phyloP scores from a whole-genome alignment of 2,329 filamentous ascomycete genomes.

The Pseudofabraea citricarpa region DNA sequence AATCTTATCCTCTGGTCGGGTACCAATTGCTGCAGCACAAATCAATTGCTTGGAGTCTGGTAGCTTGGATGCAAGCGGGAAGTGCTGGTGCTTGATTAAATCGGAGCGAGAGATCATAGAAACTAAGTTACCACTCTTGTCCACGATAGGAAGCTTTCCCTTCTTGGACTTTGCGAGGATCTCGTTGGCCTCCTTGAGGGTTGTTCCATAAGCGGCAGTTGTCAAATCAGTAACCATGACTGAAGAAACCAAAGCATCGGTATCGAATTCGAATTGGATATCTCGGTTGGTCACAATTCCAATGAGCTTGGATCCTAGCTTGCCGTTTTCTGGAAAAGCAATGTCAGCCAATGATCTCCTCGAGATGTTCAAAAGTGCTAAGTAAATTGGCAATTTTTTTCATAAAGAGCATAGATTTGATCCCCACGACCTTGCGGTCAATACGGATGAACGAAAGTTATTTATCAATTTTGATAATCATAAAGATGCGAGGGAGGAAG shows the following conservation, averaged over 20 bases:
- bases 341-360: slow-evolving; percentile 32
- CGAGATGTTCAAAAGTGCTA: background rate
- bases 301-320: slow-evolving; percentile 89
- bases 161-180: slow-evolving; percentile 96
- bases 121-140: slow-evolving; percentile 76
- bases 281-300: slow-evolving; percentile 98
- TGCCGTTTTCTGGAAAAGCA: slow-evolving; percentile 68
- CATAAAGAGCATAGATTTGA: slow-evolving; percentile 47
- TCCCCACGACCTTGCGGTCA: slow-evolving; percentile 87
- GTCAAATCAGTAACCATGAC: slow-evolving; percentile 96
- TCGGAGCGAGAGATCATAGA: slow-evolving; percentile 93
- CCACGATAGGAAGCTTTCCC: slow-evolving; percentile 93
- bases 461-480: slow-evolving; percentile 80
- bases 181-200: slow-evolving; percentile 81
- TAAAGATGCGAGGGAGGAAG: slow-evolving; percentile 34
- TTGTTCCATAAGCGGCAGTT: slow-evolving; percentile 79
- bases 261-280: slow-evolving; percentile 88
- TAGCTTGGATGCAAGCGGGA: slow-evolving; percentile 92
- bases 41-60: slow-evolving; percentile 97
- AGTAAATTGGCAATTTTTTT: slow-evolving; percentile 21
- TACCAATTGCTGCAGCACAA: slow-evolving; percentile 91
- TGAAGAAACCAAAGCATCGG: slow-evolving; percentile 67
- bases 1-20: slow-evolving; percentile 85
- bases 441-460: slow-evolving; percentile 99
- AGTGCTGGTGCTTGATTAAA: slow-evolving; percentile 97